These are phyloP conservation scores for Begonia fuchsioides DNA, from an alignment of 306 rosid genomes.

Conservation along the genomic window DNA sequence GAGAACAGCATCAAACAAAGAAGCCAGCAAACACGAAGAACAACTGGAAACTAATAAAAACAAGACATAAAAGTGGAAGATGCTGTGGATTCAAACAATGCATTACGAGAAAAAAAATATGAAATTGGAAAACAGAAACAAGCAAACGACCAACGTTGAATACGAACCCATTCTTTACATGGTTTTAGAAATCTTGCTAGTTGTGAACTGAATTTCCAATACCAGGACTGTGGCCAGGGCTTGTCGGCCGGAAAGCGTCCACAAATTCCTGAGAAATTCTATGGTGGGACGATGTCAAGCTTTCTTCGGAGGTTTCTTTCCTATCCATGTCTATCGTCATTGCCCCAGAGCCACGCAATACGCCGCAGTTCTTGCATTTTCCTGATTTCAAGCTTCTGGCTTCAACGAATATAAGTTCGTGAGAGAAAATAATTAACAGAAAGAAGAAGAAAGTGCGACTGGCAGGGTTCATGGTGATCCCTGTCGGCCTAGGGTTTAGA, in stretches of 20 bases:
- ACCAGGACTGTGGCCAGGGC: slow-evolving; percentile 72
- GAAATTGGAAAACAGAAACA: neutral
- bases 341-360: neutral
- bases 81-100: neutral
- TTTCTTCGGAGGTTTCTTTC: neutral
- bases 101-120: neutral
- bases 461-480: slow-evolving; percentile 28
- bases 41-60: too few relatives aligned
- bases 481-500: neutral
- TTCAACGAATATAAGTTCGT: slow-evolving; percentile 24
- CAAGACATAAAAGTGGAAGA: too few relatives aligned
- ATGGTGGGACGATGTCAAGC: slow-evolving; percentile 5
- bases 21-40: too few relatives aligned
- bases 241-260: slow-evolving; percentile 56
- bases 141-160: neutral
- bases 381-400: slow-evolving; percentile 32
- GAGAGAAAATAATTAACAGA: slow-evolving; percentile 27
- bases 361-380: slow-evolving; percentile 9
- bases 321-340: slow-evolving; percentile 4
- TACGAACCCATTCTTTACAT: neutral
- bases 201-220: slow-evolving; percentile 50
- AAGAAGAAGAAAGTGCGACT: slow-evolving; percentile 24
- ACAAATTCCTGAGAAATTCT: slow-evolving; percentile 15
- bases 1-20: too few relatives aligned
- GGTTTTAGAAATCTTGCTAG: slow-evolving; percentile 5